phyloP scores from a whole-genome alignment of 345 rosid species.

The Cochlearia excelsa region DNA sequence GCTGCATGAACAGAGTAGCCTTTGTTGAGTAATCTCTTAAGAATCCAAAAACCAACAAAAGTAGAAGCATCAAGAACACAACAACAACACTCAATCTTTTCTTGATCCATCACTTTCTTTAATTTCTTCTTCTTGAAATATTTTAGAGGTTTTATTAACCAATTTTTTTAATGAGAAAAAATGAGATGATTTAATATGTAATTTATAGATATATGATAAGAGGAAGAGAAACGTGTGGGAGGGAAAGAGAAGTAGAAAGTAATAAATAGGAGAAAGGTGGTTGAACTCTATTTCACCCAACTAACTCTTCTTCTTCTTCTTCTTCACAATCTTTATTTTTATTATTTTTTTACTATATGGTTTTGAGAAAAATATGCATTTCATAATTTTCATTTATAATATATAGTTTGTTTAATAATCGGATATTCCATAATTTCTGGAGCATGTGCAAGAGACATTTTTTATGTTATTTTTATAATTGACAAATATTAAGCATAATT shows the following conservation, averaged over 20 bases:
- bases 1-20: slow-evolving; percentile 79
- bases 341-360: neutral
- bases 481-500: too few species aligned
- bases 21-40: slow-evolving; percentile 54
- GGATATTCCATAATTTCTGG: too few species aligned
- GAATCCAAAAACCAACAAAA: slow-evolving; percentile 84
- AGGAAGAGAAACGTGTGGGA: slow-evolving; percentile 20
- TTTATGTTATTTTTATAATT: too few species aligned
- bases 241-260: slow-evolving; percentile 17
- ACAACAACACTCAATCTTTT: slow-evolving; percentile 49
- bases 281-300: slow-evolving; percentile 53
- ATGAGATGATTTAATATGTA: neutral
- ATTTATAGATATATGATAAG: slow-evolving; percentile 9
- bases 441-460: too few species aligned
- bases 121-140: neutral
- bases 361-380: too few species aligned
- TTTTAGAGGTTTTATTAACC: neutral
- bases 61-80: slow-evolving; percentile 89
- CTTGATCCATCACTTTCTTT: slow-evolving; percentile 32
- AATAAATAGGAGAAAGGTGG: slow-evolving; percentile 48
- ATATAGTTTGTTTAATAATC: too few species aligned
- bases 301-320: slow-evolving; percentile 30
- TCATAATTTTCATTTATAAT: too few species aligned
- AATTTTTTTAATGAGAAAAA: neutral
- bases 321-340: slow-evolving; percentile 1